Percentiles rank a stretch among this genome's conserved stretches.
These are phyloP conservation scores for thale cress (Arabidopsis thaliana) DNA, from an alignment of 345 rosid genomes.

Conservation along the genomic window TAIR10.1 NC_003070.9:25987001-25987500, in stretches of 20 bases:
- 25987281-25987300: neutral
- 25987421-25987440: neutral
- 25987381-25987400: neutral
- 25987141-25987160: neutral
- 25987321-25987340: neutral
- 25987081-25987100: neutral
- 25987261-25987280: neutral
- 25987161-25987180: neutral
- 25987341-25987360: neutral
- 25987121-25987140: neutral
- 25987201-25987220: neutral
- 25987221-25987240: neutral
- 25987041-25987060: neutral
- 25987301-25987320: neutral
- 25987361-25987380: constrained; percentile 1
- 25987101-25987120: neutral
- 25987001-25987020: neutral
- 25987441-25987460: neutral
- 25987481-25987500: neutral
- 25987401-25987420: neutral
- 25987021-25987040: neutral
- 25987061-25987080: no score
- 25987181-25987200: neutral
- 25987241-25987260: neutral
- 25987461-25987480: neutral